These are phyloP conservation scores for Pythium sp. DNA, from an alignment of 352 stramenopile species.

Conservation along the genomic window DNA sequence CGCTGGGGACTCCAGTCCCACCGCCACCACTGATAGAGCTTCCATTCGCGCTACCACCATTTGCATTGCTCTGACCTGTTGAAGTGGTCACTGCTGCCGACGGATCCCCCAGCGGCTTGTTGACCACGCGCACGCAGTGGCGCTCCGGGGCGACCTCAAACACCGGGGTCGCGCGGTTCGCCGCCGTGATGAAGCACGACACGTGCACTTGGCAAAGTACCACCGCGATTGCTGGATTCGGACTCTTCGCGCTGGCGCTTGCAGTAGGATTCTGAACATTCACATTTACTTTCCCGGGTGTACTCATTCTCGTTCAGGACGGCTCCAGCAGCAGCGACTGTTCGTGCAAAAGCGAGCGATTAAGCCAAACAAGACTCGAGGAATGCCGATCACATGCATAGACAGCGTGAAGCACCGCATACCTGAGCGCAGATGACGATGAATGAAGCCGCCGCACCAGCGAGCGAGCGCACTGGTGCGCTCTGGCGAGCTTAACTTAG, in stretches of 20 bases:
- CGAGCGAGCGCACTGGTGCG: constrained; percentile 2
- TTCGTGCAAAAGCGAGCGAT: constrained; percentile 5
- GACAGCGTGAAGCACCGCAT: background rate
- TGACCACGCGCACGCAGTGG: constrained; percentile 44
- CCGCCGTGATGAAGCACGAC: constrained; percentile 69
- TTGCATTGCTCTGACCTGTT: background rate
- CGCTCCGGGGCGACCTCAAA: constrained; percentile 52
- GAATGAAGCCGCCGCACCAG: background rate
- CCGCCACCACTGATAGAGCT: background rate
- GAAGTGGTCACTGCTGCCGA: constrained; percentile 4
- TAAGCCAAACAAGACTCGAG: background rate
- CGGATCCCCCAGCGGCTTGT: constrained; percentile 23
- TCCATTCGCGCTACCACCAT: background rate
- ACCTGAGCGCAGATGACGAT: background rate
- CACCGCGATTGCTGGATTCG: constrained; percentile 10
- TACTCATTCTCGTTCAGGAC: background rate
- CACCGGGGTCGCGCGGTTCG: constrained; percentile 58
- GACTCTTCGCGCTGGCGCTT: constrained; percentile 3
- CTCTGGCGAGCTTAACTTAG: constrained; percentile 17
- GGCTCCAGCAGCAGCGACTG: background rate
- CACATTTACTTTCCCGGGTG: background rate
- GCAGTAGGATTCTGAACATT: background rate
- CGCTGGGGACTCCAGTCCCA: constrained; percentile 12
- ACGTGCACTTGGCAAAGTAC: constrained; percentile 49
- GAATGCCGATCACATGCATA: background rate